Evolutionary conservation across 1,284 basidiomycete species (phyloP).

Genomic region (Ganoderma multipileum): DNA sequence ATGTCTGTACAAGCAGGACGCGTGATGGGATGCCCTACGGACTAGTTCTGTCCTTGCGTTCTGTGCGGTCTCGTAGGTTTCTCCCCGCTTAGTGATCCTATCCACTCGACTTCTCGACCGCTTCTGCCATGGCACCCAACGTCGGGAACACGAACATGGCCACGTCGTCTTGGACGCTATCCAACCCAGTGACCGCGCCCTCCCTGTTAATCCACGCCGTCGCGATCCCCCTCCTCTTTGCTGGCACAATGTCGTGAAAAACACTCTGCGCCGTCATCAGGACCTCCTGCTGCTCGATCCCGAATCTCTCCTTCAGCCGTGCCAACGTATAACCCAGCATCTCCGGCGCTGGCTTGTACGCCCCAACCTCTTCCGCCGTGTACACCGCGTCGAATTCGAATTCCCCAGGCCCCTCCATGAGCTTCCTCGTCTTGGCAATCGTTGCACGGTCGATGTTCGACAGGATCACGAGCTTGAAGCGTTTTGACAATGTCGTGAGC

Average conservation of each 20-base stretch:
- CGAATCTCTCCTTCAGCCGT: constrained; percentile 51
- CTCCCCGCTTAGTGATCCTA: background rate
- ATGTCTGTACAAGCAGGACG: background rate
- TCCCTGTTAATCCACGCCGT: constrained; percentile 67
- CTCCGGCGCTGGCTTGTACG: constrained; percentile 72
- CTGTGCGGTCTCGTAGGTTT: background rate
- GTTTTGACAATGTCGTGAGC: constrained; percentile 60
- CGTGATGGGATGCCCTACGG: background rate
- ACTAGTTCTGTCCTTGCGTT: background rate
- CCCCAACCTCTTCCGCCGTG: constrained; percentile 71
- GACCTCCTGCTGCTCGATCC: constrained; percentile 54
- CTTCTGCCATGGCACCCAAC: constrained; percentile 61
- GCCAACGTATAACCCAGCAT: constrained; percentile 60
- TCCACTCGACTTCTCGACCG: constrained; percentile 47
- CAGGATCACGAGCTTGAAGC: constrained; percentile 72
- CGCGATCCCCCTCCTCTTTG: constrained; percentile 23
- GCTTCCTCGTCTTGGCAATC: constrained; percentile 64
- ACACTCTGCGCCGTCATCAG: constrained; percentile 66
- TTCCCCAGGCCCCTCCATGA: constrained; percentile 51
- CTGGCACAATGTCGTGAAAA: constrained; percentile 34
- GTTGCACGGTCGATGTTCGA: constrained; percentile 77
- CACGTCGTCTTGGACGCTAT: constrained; percentile 43
- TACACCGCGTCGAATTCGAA: constrained; percentile 69
- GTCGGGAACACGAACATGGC: constrained; percentile 60
- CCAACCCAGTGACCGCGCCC: constrained; percentile 51